Base-by-base conservation (phyloP, 495 filamentous ascomycete species). In the Penicillium lividum region DNA sequence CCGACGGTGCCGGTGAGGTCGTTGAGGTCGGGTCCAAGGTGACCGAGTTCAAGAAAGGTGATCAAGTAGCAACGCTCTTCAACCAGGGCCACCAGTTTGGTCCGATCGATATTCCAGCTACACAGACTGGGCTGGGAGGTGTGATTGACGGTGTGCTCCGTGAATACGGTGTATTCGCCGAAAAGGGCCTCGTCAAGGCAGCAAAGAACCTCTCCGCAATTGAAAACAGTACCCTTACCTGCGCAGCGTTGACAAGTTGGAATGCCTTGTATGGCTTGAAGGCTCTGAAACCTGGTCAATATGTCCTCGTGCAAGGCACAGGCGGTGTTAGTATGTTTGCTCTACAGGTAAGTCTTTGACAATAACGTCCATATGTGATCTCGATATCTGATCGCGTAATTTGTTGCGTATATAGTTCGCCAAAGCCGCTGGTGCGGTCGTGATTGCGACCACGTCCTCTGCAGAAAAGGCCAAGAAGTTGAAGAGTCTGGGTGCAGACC, bases 271-370 rank as follows among this genome's bases (percentile, higher is more conserved):
- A 89, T 58, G 91, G 90, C 0, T 59, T 93, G 36, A 85, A 79
- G 68, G 65, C 72, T 0, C 60, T 94, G 54, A 83, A 81, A 69
- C 84, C 87, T 0, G 91, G 90, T 1, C 77, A 93, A 52, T 77
- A 71, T 4, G 89, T 96, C 2, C 70, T 96, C 22, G 88, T 89
- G 4, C 89, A 93, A 65, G 91, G 91, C 29, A 93, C 89, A 5
- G 91, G 91, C 3, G 90, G 91, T 58, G 90, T 96, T 10, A 87
- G 83, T 59, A 81, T 92, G 10, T 93, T 94, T 64, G 89, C 80
- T 15, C 60, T 93, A 52, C 88, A 88, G 82, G 84, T 87, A 69
- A 30, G 77, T 68, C n/a, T 48, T 5, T 51, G 0, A 29, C 0
- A 40, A 40, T 40, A 16, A 13, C 0, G 1, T 4, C 38, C 44